Evolutionary conservation across 495 filamentous ascomycete species (phyloP), one percentile per base, ranked within the genome.

Genomic region (Penicillium bovifimosum): DNA sequence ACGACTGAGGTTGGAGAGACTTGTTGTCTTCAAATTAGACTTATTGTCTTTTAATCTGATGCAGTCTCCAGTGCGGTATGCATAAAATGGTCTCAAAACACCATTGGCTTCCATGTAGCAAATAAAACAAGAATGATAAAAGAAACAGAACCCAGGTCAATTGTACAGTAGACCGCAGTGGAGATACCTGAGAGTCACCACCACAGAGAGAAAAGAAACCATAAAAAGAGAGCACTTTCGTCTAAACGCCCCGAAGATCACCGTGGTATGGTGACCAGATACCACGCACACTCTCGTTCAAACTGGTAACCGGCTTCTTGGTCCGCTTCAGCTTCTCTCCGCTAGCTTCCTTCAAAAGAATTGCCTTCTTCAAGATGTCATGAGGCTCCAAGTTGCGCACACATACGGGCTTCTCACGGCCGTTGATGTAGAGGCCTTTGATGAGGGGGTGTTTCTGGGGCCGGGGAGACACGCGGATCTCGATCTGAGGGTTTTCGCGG

Each of bases 191-290:
- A 51, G 44, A 47, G 34, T 47, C 50, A 49, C 39, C 58, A 51
- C 49, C 48, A 51, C 49, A 41, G 50, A 54, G 49, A 53, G 35
- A 50, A 42, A 20, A 54, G 52, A 61, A 55, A 47, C 56, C 47
- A 47, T 35, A 52, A 62, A 42, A 54, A 36, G 53, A 55, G 62
- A 62, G 61, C 52, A 54, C 53, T 42, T 35, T 43, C 52, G 55
- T 49, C 62, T 64, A 77, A 47, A 76, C 70, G 34, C 65, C 61
- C 51, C 74, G 74, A 50, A 72, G 33, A 49, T 70, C 73, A 38
- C 91, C 90, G 69, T 97, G 93, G 67, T 87, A 96, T 36, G 91
- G 91, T 74, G 83, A 86, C 91, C 92, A 98, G 55, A 97, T 82
- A 52, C 93, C 93, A 75, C 93, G 84, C 11, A 96, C 90, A 72